A percentile compares a stretch with the other conserved stretches of the same genome.
Conservation (phyloP, 768 basidiomycete genomes). For the Suillus placidus region DNA sequence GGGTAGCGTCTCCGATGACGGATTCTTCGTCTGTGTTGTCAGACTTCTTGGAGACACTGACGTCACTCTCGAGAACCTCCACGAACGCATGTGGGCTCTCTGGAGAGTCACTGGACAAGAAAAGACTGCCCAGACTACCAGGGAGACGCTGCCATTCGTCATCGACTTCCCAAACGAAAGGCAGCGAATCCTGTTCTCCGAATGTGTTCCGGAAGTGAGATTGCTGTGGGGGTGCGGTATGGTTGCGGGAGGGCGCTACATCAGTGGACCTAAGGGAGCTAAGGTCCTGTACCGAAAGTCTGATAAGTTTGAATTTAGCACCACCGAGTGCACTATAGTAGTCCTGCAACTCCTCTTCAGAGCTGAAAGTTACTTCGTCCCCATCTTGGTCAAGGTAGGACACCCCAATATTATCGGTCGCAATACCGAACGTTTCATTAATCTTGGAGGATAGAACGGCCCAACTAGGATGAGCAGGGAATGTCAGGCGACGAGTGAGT, state of each 20-base stretch:
- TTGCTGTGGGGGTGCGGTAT: conserved; percentile 33
- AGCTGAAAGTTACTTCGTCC: conserved; percentile 77
- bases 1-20: conserved; percentile 36
- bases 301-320: conserved; percentile 40
- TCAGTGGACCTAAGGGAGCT: conserved; percentile 36
- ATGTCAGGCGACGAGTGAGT: conserved; percentile 61
- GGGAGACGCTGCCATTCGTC: conserved; percentile 70
- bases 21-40: conserved; percentile 35
- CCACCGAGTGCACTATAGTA: conserved; percentile 49
- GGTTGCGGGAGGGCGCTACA: conserved; percentile 34
- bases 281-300: conserved; percentile 68
- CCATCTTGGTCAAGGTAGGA: conserved; percentile 74
- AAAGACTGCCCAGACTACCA: conserved; percentile 42
- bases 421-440: conserved; percentile 55
- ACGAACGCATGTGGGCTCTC: conserved; percentile 66
- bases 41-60: conserved; percentile 33
- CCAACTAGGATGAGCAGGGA: conserved; percentile 59
- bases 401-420: conserved; percentile 59
- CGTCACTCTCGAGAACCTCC: conserved; percentile 53
- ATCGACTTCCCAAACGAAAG: conserved; percentile 50
- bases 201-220: conserved; percentile 62
- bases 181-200: conserved; percentile 48
- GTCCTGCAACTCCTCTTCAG: conserved; percentile 77
- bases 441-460: conserved; percentile 56
- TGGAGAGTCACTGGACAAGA: conserved; percentile 34